Conservation (phyloP, 2,329 filamentous ascomycete genomes). For the Clarireedia hainanense region DNA sequence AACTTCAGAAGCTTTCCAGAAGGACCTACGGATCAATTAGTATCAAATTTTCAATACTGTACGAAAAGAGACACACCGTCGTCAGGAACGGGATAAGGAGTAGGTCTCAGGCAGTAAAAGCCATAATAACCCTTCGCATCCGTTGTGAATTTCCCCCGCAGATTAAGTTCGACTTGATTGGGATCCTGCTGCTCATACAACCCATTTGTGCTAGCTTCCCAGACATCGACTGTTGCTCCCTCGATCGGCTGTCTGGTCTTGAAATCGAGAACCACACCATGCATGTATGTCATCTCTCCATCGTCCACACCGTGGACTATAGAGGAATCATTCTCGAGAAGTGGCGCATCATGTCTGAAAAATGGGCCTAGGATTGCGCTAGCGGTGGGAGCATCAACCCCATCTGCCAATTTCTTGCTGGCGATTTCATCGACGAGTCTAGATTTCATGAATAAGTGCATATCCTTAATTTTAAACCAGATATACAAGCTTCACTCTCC, state of each 20-base stretch:
- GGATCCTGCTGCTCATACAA: slow-evolving; percentile 55
- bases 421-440: slow-evolving; percentile 33
- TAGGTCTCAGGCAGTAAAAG: slow-evolving; percentile 42
- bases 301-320: slow-evolving; percentile 47
- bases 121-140: slow-evolving; percentile 48
- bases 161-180: slow-evolving; percentile 51
- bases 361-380: slow-evolving; percentile 59
- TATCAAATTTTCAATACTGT: neutral
- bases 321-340: slow-evolving; percentile 45
- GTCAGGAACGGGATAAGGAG: slow-evolving; percentile 30
- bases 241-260: slow-evolving; percentile 48
- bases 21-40: slow-evolving; percentile 34
- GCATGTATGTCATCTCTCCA: slow-evolving; percentile 43
- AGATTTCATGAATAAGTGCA: slow-evolving; percentile 16
- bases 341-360: slow-evolving; percentile 51
- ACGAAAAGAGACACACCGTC: slow-evolving; percentile 21
- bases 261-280: slow-evolving; percentile 47
- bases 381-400: slow-evolving; percentile 37
- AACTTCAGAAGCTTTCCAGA: slow-evolving; percentile 49
- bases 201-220: slow-evolving; percentile 54
- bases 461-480: neutral
- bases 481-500: neutral
- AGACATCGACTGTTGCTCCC: slow-evolving; percentile 51
- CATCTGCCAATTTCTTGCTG: slow-evolving; percentile 21
- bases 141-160: slow-evolving; percentile 55